Percentiles rank a stretch among this genome's conserved stretches.
Conservation (phyloP, 179 eudicot species). For the Camellia oleifera region DNA sequence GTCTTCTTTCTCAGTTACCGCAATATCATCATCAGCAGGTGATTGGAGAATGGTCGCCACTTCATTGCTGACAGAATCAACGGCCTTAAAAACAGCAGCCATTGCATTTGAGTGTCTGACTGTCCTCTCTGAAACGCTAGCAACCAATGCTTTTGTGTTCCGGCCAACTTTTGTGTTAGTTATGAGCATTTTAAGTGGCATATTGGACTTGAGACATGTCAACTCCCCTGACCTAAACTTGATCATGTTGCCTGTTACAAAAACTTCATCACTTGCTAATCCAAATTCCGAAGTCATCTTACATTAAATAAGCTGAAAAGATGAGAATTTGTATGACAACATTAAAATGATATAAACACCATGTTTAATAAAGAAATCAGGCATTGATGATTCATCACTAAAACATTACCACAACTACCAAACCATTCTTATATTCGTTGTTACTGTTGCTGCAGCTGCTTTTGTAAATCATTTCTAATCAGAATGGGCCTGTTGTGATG, state of each 20-base stretch:
- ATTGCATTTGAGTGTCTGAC: constrained; percentile 70
- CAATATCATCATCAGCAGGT: constrained; percentile 51
- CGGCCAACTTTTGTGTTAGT: constrained; percentile 93
- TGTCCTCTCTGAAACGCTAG: constrained; percentile 82
- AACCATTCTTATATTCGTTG: neutral
- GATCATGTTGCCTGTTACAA: constrained; percentile 78
- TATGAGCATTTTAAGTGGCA: constrained; percentile 79
- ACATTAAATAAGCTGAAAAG: neutral
- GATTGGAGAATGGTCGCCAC: constrained; percentile 64
- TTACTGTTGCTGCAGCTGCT: neutral
- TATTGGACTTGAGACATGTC: constrained; percentile 64
- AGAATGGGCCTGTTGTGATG: neutral
- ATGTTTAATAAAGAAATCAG: neutral
- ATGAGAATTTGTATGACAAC: neutral
- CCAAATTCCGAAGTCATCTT: neutral
- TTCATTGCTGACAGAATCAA: constrained; percentile 89
- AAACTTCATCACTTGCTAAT: constrained; percentile 3
- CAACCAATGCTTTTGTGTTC: constrained; percentile 93
- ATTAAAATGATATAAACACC: neutral
- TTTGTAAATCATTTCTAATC: neutral
- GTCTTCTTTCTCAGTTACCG: constrained; percentile 64
- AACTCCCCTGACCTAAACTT: constrained; percentile 79
- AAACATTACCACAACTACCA: neutral
- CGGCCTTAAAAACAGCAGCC: constrained; percentile 80
- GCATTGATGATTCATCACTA: neutral